Conservation (phyloP, 2,329 filamentous ascomycete genomes). For the Arthrinium phaeospermum region DNA sequence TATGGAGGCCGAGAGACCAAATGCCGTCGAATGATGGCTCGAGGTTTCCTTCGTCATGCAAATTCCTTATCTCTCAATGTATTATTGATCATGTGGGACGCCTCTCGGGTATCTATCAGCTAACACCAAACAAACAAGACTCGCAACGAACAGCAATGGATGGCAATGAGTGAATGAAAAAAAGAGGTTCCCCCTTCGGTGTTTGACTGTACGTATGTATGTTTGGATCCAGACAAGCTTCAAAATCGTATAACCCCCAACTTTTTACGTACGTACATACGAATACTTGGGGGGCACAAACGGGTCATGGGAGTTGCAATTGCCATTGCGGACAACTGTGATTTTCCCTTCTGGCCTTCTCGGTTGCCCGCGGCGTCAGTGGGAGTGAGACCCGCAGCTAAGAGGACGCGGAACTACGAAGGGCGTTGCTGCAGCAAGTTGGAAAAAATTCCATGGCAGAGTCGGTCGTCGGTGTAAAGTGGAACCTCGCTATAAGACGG, state of each 20-base stretch:
- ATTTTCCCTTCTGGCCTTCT: background rate
- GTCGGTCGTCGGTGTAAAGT: slow-evolving; percentile 17
- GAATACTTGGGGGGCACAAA: background rate
- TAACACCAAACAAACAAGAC: background rate
- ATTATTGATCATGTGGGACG: slow-evolving; percentile 1
- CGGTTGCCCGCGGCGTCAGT: background rate
- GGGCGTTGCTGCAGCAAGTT: slow-evolving; percentile 15
- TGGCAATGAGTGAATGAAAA: background rate
- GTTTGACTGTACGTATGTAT: too few relatives aligned
- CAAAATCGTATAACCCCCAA: background rate
- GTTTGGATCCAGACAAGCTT: background rate
- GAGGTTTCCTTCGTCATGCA: background rate
- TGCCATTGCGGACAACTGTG: background rate
- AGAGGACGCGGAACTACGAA: background rate
- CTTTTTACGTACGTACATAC: background rate
- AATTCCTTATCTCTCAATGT: background rate
- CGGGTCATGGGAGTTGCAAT: background rate
- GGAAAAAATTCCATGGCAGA: slow-evolving; percentile 10
- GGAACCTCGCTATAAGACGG: slow-evolving; percentile 11
- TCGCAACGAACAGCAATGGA: background rate
- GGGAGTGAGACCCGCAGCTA: slow-evolving; percentile 5
- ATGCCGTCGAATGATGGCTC: background rate
- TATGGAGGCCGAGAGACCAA: background rate
- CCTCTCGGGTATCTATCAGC: background rate
- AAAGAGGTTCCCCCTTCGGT: too few relatives aligned